phyloP scores from a whole-genome alignment of 345 rosid genomes.

The Mangifera indica region DNA sequence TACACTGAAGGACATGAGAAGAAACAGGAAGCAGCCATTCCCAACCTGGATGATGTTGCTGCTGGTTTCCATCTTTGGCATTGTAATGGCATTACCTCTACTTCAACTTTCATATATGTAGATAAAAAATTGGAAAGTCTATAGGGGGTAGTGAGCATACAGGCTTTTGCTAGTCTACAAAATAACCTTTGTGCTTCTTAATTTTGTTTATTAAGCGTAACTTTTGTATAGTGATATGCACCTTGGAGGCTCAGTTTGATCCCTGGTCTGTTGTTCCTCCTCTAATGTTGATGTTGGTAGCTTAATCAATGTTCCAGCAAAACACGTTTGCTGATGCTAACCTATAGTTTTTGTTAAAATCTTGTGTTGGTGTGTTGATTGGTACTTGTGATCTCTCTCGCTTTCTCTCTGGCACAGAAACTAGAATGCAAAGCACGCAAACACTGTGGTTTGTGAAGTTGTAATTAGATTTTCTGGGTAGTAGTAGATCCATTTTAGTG shows the following conservation, averaged over 20 bases:
- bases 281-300: constrained; percentile 22
- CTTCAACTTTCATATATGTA: constrained; percentile 63
- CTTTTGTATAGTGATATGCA: constrained; percentile 32
- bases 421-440: background rate
- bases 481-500: background rate
- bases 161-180: constrained; percentile 8
- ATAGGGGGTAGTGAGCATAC: constrained; percentile 26
- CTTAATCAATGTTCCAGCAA: constrained; percentile 11
- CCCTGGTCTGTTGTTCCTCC: constrained; percentile 18
- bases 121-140: constrained; percentile 12
- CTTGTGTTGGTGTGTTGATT: background rate
- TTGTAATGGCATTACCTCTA: constrained; percentile 95
- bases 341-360: constrained; percentile 1
- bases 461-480: background rate
- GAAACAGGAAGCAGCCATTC: constrained; percentile 59
- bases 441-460: background rate
- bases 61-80: constrained; percentile 81
- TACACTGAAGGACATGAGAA: constrained; percentile 28
- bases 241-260: constrained; percentile 15
- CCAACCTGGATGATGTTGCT: constrained; percentile 87
- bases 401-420: background rate
- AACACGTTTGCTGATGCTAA: constrained; percentile 16
- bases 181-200: constrained; percentile 14
- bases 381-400: background rate
- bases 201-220: constrained; percentile 21